These are phyloP conservation scores for Citrus unshiu DNA, from an alignment of 345 rosid genomes.

Conservation along the genomic window DNA sequence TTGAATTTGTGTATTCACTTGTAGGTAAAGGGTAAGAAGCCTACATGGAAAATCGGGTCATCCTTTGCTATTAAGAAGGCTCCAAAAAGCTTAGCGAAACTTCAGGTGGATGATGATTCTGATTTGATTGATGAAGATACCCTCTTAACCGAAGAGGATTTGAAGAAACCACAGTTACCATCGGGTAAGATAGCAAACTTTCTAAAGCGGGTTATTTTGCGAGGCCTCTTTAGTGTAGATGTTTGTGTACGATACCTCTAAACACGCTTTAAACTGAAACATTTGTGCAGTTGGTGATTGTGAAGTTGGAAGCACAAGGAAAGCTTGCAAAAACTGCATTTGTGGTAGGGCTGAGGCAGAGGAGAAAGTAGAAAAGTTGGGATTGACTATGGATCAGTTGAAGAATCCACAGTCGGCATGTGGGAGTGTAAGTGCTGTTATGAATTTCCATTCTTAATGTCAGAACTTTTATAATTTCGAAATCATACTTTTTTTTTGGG, in stretches of 20 bases:
- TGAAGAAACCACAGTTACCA: conserved; percentile 11
- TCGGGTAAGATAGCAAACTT: conserved; percentile 12
- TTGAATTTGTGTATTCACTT: neutral
- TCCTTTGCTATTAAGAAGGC: conserved; percentile 73
- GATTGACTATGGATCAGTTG: conserved; percentile 65
- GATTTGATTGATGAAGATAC: conserved; percentile 97
- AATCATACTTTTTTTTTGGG: neutral
- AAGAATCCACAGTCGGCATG: conserved; percentile 92
- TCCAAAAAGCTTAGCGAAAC: conserved; percentile 40
- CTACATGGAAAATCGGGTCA: conserved; percentile 15
- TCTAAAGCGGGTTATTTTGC: neutral
- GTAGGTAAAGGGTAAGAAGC: conserved; percentile 16
- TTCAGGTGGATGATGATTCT: conserved; percentile 59
- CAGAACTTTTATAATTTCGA: neutral
- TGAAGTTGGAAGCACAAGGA: conserved; percentile 73
- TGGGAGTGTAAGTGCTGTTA: conserved; percentile 65
- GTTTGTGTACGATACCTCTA: neutral
- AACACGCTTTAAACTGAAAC: neutral
- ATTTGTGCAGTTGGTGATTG: conserved; percentile 65
- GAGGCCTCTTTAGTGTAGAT: neutral
- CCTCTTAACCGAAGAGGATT: conserved; percentile 54
- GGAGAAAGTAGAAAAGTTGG: conserved; percentile 75
- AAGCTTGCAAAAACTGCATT: conserved; percentile 93
- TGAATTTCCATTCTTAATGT: neutral
- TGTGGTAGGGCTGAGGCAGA: conserved; percentile 99